Evolutionary conservation across 495 filamentous ascomycete genomes (phyloP).

Genomic region (Penicillium egyptiacum): DNA sequence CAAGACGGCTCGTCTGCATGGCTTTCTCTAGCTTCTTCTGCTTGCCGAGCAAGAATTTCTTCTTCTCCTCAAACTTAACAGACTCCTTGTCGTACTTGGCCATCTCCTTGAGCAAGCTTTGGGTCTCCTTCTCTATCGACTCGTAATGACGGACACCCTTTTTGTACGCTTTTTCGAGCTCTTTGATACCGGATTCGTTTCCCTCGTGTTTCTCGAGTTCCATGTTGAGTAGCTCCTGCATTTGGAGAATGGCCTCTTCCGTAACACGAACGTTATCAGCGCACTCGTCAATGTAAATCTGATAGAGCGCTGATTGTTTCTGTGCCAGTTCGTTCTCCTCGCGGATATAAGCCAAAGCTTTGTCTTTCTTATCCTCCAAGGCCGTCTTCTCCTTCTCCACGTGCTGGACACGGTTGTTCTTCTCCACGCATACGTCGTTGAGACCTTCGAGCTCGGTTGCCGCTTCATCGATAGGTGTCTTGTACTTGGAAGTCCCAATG

Average conservation of each 20-base stretch:
- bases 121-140: conserved; percentile 74
- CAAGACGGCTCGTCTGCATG: conserved; percentile 65
- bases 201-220: conserved; percentile 92
- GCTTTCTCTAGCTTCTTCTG: conserved; percentile 93
- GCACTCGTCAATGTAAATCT: conserved; percentile 84
- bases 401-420: conserved; percentile 90
- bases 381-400: conserved; percentile 95
- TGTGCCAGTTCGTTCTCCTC: conserved; percentile 90
- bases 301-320: conserved; percentile 88
- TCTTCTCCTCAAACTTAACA: conserved; percentile 97
- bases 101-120: conserved; percentile 82
- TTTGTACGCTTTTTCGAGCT: conserved; percentile 82
- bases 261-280: conserved; percentile 85
- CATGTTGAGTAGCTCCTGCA: conserved; percentile 82
- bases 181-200: conserved; percentile 87
- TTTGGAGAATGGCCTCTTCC: conserved; percentile 83
- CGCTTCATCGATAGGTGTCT: conserved; percentile 91
- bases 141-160: conserved; percentile 78
- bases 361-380: conserved; percentile 94
- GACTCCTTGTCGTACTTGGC: conserved; percentile 91
- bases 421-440: conserved; percentile 93
- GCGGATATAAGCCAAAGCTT: conserved; percentile 80
- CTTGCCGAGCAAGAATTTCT: conserved; percentile 86
- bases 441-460: conserved; percentile 84
- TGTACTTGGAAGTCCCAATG: conserved; percentile 97